phyloP scores from a whole-genome alignment of 805 yeast genomes.

The Isabelozyma heimii region DNA sequence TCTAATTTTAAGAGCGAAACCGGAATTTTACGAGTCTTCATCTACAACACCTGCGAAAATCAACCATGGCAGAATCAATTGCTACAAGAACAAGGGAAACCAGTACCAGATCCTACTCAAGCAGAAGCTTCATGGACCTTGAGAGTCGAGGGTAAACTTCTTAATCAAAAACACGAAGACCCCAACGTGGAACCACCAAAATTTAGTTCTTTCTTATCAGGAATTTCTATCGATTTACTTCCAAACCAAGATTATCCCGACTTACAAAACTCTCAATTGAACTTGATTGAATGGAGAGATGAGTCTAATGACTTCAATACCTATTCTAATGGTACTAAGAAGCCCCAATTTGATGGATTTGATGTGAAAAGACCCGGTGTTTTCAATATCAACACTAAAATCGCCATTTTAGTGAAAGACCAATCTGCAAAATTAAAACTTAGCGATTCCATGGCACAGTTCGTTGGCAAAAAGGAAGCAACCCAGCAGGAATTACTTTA shows the following conservation, averaged over 20 bases:
- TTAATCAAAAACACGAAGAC: slow-evolving; percentile 44
- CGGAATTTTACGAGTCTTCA: slow-evolving; percentile 70
- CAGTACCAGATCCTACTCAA: slow-evolving; percentile 13
- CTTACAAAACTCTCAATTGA: slow-evolving; percentile 26
- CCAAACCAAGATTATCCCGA: slow-evolving; percentile 39
- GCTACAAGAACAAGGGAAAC: slow-evolving; percentile 17
- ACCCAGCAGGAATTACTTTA: slow-evolving; percentile 85
- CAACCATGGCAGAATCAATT: slow-evolving; percentile 74
- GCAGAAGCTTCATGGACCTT: slow-evolving; percentile 72
- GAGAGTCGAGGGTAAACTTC: slow-evolving; percentile 80
- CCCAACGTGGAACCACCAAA: slow-evolving; percentile 34
- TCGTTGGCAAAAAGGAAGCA: slow-evolving; percentile 74
- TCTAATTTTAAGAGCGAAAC: slow-evolving; percentile 41
- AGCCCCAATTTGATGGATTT: slow-evolving; percentile 70
- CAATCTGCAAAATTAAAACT: slow-evolving; percentile 65
- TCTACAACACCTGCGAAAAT: slow-evolving; percentile 78
- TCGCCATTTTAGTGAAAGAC: slow-evolving; percentile 74
- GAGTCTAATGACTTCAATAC: slow-evolving; percentile 31
- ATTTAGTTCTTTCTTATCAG: slow-evolving; percentile 78
- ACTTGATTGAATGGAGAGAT: slow-evolving; percentile 88
- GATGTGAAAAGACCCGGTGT: slow-evolving; percentile 81
- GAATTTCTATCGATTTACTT: slow-evolving; percentile 75
- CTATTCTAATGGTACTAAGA: slow-evolving; percentile 12
- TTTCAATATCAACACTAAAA: slow-evolving; percentile 53
- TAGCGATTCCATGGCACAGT: slow-evolving; percentile 59